These are phyloP conservation scores for Endothia cerciana DNA, from an alignment of 2,329 filamentous ascomycete species.

Conservation along the genomic window DNA sequence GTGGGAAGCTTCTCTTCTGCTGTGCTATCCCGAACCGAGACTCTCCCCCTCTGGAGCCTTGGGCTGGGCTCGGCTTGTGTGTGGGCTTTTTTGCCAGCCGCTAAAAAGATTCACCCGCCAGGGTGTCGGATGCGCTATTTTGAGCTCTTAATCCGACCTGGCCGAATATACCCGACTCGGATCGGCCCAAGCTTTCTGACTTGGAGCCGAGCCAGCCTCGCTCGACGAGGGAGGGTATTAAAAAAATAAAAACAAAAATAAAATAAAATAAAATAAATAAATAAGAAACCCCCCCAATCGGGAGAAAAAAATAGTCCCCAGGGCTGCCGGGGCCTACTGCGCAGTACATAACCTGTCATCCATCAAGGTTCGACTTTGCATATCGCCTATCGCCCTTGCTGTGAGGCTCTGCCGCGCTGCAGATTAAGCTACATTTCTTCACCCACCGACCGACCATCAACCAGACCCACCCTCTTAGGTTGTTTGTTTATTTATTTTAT, in stretches of 20 bases:
- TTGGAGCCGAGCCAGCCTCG: conserved; percentile 20
- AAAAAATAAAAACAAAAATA: not conserved
- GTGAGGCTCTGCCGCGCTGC: too few species aligned
- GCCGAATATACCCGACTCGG: conserved; percentile 29
- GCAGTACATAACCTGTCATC: too few species aligned
- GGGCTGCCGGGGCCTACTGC: too few species aligned
- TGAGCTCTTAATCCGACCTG: conserved; percentile 25
- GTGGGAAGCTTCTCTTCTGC: too few species aligned
- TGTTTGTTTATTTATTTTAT: too few species aligned
- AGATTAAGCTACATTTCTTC: conserved; percentile 15
- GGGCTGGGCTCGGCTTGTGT: too few species aligned
- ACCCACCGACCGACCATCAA: not conserved
- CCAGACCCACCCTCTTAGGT: too few species aligned
- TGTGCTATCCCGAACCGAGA: too few species aligned
- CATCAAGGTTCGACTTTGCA: conserved; percentile 29
- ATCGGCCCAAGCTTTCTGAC: conserved; percentile 17
- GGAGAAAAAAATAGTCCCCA: not conserved
- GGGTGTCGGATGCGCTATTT: conserved; percentile 29
- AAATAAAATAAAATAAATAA: conserved; percentile 1
- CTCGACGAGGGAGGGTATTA: too few species aligned
- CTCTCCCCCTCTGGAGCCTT: not conserved
- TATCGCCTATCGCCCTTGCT: too few species aligned
- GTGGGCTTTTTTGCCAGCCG: conserved; percentile 26
- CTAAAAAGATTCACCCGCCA: conserved; percentile 26
- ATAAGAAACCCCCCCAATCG: too few species aligned